A percentile compares a stretch with the other conserved stretches of the same genome.
Evolutionary conservation across 257 asterid genomes (phyloP).

Genomic region (Lithospermum erythrorhizon): DNA sequence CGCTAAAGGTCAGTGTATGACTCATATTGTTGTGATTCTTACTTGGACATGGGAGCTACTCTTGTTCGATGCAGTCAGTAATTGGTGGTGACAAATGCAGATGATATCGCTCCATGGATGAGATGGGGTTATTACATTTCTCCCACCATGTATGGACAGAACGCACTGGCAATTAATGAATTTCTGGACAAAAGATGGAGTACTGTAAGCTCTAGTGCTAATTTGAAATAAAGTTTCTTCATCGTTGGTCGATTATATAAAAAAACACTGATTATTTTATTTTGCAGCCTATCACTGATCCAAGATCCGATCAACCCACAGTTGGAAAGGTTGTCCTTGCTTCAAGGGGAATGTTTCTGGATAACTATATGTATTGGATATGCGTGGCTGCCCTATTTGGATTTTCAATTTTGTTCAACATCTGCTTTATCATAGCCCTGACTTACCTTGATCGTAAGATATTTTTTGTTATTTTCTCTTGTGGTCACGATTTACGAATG

Average conservation of each 20-base stretch:
- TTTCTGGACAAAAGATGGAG: conserved; percentile 80
- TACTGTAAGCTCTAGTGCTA: conserved; percentile 36
- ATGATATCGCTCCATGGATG: conserved; percentile 75
- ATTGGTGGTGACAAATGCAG: conserved; percentile 20
- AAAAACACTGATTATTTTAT: conserved; percentile 7
- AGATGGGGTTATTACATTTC: conserved; percentile 70
- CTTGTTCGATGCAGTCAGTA: background rate
- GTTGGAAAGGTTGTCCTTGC: conserved; percentile 85
- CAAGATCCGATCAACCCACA: conserved; percentile 48
- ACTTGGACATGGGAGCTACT: background rate
- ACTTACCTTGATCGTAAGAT: conserved; percentile 62
- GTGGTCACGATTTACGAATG: background rate
- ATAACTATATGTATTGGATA: conserved; percentile 75
- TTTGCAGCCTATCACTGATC: conserved; percentile 50
- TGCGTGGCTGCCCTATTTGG: conserved; percentile 73
- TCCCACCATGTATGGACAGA: conserved; percentile 84
- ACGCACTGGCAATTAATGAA: conserved; percentile 75
- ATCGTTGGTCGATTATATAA: conserved; percentile 5
- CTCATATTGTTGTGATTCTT: background rate
- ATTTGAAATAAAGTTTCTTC: conserved; percentile 5
- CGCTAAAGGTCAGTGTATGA: conserved; percentile 39
- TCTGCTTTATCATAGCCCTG: conserved; percentile 54
- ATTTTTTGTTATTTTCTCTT: conserved; percentile 6
- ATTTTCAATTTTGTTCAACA: conserved; percentile 71
- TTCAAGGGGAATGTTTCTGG: conserved; percentile 74